Evolutionary conservation across 2,329 filamentous ascomycete species (phyloP), one percentile per base, ranked within the genome.

Genomic region (Pezicula radicicola): DNA sequence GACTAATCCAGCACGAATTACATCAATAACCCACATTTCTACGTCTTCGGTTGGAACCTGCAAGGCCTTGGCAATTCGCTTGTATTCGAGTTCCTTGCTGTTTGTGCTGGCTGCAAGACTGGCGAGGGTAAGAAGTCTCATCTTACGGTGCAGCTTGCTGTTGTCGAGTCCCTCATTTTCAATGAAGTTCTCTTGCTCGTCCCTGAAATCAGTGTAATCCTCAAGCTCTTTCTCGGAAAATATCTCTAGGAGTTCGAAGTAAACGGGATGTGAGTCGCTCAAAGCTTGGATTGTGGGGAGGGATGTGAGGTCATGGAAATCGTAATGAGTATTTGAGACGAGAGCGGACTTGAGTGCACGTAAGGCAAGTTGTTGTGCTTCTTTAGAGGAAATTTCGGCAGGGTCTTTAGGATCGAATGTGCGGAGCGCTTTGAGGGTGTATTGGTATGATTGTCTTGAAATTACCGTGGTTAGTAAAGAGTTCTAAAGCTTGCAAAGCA

Each of bases 1-100:
- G 48, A 99, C 90, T 36, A 99, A 84, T 33, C 92, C 91, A 45
- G 92, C 91, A 61, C 94, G 90, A 74, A 99, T 97, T 62, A 95
- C 92, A 70, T 99, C 94, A 66, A 99, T 99, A 61, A 95, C 91
- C 94, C 94, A 99, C 81, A 93, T 88, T 80, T 99, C 94, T 40
- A 97, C 91, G 58, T 97, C 91, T 58, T 89, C 85, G 44, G 75
- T 68, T 43, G 90, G 85, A 51, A 99, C 85, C 72, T 94, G 88
- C 44, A 99, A 84, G 6, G 91, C 88, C 68, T 87, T 87, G 59
- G 88, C 83, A 67, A 99, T 97, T 66, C 83, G 83, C 60, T 80
- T 79, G 75, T 99, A 99, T 55, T 93, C 87, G 49, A 99, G 87
- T 66, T 94, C 91, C 66, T 93, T 89, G 65, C 84, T 89, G 55